Evolutionary conservation across 768 basidiomycete genomes (phyloP), one percentile per base, ranked within the genome.

Genomic region (Boletales sp.): DNA sequence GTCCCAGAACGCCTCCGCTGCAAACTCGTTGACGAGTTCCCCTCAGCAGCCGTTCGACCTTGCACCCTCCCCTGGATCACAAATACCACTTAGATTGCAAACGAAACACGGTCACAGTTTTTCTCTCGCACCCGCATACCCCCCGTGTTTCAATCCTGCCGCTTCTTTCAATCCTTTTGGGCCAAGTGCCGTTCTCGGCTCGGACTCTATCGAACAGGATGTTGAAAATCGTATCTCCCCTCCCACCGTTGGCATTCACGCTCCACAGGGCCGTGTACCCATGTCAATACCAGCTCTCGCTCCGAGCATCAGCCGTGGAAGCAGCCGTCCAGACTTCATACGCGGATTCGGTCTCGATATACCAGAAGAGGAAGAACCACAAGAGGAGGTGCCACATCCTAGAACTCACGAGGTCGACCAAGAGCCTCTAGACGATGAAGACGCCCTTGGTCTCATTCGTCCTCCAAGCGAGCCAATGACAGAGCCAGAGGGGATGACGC

Each of bases 321-420:
- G 77, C 49, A 83, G 75, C 39, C 75, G 81, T 32, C 81, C 86
- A 5, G 89, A 93, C 65, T 93, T 91, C 61, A 68, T 71, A 43
- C 78, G 84, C 52, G 90, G 90, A 6, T 93, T 92, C 68, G 88
- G 90, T 11, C 62, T 93, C 48, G 88, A 92, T 53, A 80, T 83
- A 50, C 83, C 87, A 3, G 83, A 87, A 51, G 88, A 90, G 60
- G 83, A 79, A 34, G 87, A 89, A 56, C 78, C 79, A 37, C 76
- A 74, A 51, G 79, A 77, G 43, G 76, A 79, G 43, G 72, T 64
- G 15, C 64, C 49, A 14, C 60, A 53, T 18, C 56, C 40, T 24
- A 69, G 63, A 21, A 60, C 58, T 30, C 32, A 34, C 24, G 65
- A 67, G 18, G 61, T 63, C 32, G 66, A 66, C 19, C 75, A 72